Conservation (phyloP, 352 stramenopile genomes). For the Phytophthora nicotianae region DNA sequence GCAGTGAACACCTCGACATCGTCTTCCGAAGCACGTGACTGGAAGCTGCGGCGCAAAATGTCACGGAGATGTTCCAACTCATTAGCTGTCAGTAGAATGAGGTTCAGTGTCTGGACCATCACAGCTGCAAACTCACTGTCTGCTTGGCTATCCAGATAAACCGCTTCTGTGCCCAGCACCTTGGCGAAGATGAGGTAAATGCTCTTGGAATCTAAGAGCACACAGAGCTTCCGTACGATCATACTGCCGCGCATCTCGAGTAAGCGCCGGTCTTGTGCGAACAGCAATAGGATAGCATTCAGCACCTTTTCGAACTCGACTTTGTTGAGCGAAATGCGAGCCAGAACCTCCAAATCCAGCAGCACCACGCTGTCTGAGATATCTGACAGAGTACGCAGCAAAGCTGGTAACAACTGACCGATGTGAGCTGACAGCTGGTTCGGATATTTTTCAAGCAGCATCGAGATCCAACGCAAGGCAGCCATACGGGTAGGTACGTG, state of each 20-base stretch:
- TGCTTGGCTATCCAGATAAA: slow-evolving; percentile 46
- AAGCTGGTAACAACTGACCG: slow-evolving; percentile 91
- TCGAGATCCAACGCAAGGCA: slow-evolving; percentile 96
- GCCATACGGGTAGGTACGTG: slow-evolving; percentile 97
- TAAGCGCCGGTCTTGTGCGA: slow-evolving; percentile 85
- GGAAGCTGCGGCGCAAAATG: slow-evolving; percentile 81
- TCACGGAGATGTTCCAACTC: slow-evolving; percentile 93
- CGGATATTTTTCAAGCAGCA: slow-evolving; percentile 98
- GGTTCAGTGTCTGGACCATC: slow-evolving; percentile 99
- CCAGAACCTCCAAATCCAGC: slow-evolving; percentile 96
- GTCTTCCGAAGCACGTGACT: slow-evolving; percentile 65
- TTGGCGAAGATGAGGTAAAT: slow-evolving; percentile 98
- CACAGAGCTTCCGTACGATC: slow-evolving; percentile 98
- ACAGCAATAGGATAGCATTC: slow-evolving; percentile 95
- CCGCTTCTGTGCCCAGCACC: slow-evolving; percentile 86
- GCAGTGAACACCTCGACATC: slow-evolving; percentile 85
- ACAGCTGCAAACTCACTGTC: slow-evolving; percentile 97
- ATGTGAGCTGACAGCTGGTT: slow-evolving; percentile 94
- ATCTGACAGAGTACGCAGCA: slow-evolving; percentile 97
- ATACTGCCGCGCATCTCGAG: slow-evolving; percentile 96
- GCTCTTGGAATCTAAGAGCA: slow-evolving; percentile 96
- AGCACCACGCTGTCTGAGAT: slow-evolving; percentile 96
- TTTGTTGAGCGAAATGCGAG: slow-evolving; percentile 94
- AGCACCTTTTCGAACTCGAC: slow-evolving; percentile 93
- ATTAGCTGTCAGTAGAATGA: slow-evolving; percentile 98